Base-by-base conservation (phyloP, 108 stramenopile species). In the Mediolabrus comicus region DNA sequence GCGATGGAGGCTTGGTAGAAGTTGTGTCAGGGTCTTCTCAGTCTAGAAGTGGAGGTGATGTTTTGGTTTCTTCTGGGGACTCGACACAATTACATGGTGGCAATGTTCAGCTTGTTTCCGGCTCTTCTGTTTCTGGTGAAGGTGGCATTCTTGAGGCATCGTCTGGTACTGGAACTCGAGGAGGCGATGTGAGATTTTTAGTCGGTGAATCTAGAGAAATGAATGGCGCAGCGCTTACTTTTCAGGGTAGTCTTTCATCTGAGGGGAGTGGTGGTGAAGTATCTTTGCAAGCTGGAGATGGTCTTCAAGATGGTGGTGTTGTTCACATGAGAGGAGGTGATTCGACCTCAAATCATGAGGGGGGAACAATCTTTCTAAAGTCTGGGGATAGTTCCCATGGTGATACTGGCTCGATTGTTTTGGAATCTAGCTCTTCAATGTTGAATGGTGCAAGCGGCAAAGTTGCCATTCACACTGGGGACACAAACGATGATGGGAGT, bases 1-100 rank as follows among this genome's bases (percentile, higher is more conserved):
- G 71, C 14, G 30, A 24, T 24, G 71, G 71, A 13, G 71, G 71
- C 5, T 2, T 22, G n/a, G 46, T 22, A 9, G 46, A 49, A 9
- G 2, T 49, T 4, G 19, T 49, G 8, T 49, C 46, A 0, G 46
- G 46, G 19, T 49, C 46, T 9, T 49, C 46, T 49, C 3, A 24
- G 22, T 49, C 4, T 49, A 22, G 46, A 49, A 17, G 46, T 49
- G 46, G 46, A 8, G 46, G 46, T 6, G 46, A 49, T 5, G 22
- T 49, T 1, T 49, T 24, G 22, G 22, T 49, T 22, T 49, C 46
- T 22, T 5, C 46, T 49, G 46, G 46, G 22, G 22, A 24, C 14
- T 49, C 46, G 14, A 3, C 3, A 1, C 22, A 22, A n/a, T 49
- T 22, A n/a, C 6, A 49, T 24, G 46, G 19, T 1, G 46, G 46